phyloP scores from a whole-genome alignment of 257 asterid genomes.

The Solanum corneliomulleri region DNA sequence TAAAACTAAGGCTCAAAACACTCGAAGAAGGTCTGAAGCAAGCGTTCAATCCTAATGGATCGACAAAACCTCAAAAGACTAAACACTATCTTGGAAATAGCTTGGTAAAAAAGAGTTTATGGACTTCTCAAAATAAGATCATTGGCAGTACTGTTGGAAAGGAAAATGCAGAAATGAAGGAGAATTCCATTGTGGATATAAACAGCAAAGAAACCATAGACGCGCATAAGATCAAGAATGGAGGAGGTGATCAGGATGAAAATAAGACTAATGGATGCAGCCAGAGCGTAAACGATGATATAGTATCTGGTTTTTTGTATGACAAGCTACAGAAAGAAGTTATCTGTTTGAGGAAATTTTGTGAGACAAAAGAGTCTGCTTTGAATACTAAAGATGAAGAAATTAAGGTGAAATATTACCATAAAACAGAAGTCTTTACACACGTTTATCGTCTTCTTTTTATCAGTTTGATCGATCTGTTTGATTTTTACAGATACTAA shows the following conservation, averaged over 20 bases:
- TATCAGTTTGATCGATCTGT: neutral
- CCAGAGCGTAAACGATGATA: slow-evolving; percentile 29
- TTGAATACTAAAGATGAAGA: slow-evolving; percentile 67
- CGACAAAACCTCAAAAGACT: slow-evolving; percentile 36
- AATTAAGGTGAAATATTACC: slow-evolving; percentile 36
- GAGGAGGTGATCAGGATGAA: slow-evolving; percentile 13
- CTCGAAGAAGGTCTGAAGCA: slow-evolving; percentile 65
- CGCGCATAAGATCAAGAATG: slow-evolving; percentile 11
- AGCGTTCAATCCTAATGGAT: slow-evolving; percentile 22
- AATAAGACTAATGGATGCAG: slow-evolving; percentile 11
- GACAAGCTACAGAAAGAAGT: slow-evolving; percentile 92
- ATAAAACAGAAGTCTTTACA: neutral
- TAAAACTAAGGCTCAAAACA: slow-evolving; percentile 75
- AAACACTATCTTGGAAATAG: slow-evolving; percentile 31
- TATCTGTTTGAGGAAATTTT: slow-evolving; percentile 49
- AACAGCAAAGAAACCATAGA: slow-evolving; percentile 12
- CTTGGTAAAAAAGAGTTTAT: slow-evolving; percentile 33
- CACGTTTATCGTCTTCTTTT: neutral
- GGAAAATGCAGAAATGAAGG: slow-evolving; percentile 47
- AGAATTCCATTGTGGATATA: slow-evolving; percentile 9
- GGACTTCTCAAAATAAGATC: slow-evolving; percentile 48
- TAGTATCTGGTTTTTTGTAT: slow-evolving; percentile 69
- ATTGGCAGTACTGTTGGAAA: slow-evolving; percentile 29
- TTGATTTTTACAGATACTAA: slow-evolving; percentile 40
- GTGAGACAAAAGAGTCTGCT: slow-evolving; percentile 35